Conservation (phyloP, 2,329 filamentous ascomycete genomes). For the Ustilaginoidea virens region DNA sequence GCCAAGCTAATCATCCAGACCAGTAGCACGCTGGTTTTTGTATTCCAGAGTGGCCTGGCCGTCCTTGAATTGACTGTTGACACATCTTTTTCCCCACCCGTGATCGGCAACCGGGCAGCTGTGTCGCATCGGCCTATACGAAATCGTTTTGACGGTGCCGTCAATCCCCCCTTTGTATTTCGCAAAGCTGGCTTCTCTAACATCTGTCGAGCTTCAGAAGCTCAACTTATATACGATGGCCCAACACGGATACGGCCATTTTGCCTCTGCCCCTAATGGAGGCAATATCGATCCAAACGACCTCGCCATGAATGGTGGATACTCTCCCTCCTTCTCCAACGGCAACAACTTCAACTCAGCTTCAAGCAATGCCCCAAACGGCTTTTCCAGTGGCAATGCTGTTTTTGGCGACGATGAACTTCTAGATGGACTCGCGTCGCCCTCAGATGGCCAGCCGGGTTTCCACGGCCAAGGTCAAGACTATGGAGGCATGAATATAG, state of each 20-base stretch:
- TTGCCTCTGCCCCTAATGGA: conserved; percentile 36
- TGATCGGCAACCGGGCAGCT: conserved; percentile 1
- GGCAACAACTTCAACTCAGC: conserved; percentile 38
- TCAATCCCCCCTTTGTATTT: conserved; percentile 3
- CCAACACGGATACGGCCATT: conserved; percentile 41
- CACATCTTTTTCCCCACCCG: neutral
- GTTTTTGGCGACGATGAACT: conserved; percentile 81
- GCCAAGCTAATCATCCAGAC: neutral
- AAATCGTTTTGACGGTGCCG: conserved; percentile 3
- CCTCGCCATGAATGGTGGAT: conserved; percentile 51
- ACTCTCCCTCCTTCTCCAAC: conserved; percentile 41
- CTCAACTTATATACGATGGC: conserved; percentile 25
- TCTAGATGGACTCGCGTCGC: conserved; percentile 52
- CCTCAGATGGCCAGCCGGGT: conserved; percentile 34
- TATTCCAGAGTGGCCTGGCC: no score
- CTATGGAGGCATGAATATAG: conserved; percentile 42
- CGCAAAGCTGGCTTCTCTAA: conserved; percentile 6
- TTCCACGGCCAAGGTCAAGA: conserved; percentile 40
- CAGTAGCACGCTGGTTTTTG: no score
- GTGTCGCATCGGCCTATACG: conserved; percentile 2
- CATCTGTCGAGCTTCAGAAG: conserved; percentile 5
- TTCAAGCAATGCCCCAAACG: conserved; percentile 44
- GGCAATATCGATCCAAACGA: conserved; percentile 72
- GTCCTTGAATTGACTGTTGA: no score
- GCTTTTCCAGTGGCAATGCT: conserved; percentile 63